These are phyloP conservation scores for Gastrodia elata DNA, from an alignment of 106 monocot species.

Conservation along the genomic window DNA sequence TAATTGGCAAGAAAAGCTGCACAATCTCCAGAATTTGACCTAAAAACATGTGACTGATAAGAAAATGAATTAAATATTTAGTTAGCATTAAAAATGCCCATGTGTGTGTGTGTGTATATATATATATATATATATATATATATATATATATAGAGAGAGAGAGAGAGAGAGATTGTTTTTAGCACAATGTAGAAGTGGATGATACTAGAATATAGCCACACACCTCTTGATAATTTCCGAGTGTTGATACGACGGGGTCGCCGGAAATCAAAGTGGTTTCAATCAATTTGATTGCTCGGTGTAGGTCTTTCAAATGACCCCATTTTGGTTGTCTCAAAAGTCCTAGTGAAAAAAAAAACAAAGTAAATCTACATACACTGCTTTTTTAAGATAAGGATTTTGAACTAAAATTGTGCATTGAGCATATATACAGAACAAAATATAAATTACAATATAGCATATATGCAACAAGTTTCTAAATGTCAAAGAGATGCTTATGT, in stretches of 20 bases:
- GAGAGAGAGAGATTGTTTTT: too few species aligned
- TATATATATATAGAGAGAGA: too few species aligned
- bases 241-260: slow-evolving; percentile 57
- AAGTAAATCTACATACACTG: neutral
- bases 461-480: too few species aligned
- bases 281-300: slow-evolving; percentile 77
- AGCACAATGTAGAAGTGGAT: neutral
- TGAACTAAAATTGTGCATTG: neutral
- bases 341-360: slow-evolving; percentile 30
- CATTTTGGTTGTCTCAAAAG: slow-evolving; percentile 87
- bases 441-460: too few species aligned
- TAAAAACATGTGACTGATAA: slow-evolving; percentile 58
- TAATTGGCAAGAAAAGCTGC: slow-evolving; percentile 89
- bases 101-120: too few species aligned
- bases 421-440: too few species aligned
- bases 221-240: slow-evolving; percentile 75
- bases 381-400: neutral
- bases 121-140: too few species aligned
- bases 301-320: slow-evolving; percentile 94
- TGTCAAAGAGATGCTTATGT: too few species aligned
- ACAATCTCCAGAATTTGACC: slow-evolving; percentile 59
- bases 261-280: slow-evolving; percentile 69
- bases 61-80: slow-evolving; percentile 8
- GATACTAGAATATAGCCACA: neutral
- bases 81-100: too few species aligned